phyloP scores from a whole-genome alignment of 129 eudicot genomes.

The Flaveria linearis region DNA sequence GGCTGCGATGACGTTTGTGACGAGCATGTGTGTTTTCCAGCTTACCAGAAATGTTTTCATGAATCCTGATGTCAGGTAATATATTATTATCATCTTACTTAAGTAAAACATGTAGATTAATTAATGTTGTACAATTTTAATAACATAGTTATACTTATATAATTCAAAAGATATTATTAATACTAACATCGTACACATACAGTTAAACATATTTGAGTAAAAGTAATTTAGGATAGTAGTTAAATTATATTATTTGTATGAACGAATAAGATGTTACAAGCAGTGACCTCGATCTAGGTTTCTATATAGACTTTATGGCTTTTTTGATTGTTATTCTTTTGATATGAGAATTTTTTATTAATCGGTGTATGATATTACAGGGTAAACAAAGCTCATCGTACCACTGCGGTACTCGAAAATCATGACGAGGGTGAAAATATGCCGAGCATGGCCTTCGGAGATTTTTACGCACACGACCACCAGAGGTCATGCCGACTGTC shows the following conservation, averaged over 20 bases:
- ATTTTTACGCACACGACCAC: slow-evolving; percentile 78
- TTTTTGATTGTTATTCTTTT: not conserved
- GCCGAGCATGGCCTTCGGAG: slow-evolving; percentile 80
- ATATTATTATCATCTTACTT: not conserved
- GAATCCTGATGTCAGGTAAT: slow-evolving; percentile 91
- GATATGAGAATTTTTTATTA: not conserved
- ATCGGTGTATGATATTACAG: slow-evolving; percentile 36
- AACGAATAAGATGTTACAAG: not conserved
- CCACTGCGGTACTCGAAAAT: slow-evolving; percentile 66
- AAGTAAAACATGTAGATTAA: not conserved
- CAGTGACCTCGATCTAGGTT: not conserved
- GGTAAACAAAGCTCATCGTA: slow-evolving; percentile 67
- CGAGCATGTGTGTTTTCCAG: slow-evolving; percentile 76
- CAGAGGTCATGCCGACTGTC: slow-evolving; percentile 79
- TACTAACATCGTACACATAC: not conserved
- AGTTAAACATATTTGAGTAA: not conserved
- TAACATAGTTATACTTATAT: not conserved
- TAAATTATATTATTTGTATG: not conserved
- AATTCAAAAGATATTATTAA: not conserved
- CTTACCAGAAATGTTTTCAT: slow-evolving; percentile 74
- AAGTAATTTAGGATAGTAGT: not conserved
- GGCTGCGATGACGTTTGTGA: slow-evolving; percentile 93
- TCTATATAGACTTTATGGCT: no score
- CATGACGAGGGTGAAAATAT: slow-evolving; percentile 78
- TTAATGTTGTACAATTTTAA: not conserved